These are phyloP conservation scores for Panicum hallii DNA, from an alignment of 202 grass and related monocot genomes.

Conservation along the genomic window DNA sequence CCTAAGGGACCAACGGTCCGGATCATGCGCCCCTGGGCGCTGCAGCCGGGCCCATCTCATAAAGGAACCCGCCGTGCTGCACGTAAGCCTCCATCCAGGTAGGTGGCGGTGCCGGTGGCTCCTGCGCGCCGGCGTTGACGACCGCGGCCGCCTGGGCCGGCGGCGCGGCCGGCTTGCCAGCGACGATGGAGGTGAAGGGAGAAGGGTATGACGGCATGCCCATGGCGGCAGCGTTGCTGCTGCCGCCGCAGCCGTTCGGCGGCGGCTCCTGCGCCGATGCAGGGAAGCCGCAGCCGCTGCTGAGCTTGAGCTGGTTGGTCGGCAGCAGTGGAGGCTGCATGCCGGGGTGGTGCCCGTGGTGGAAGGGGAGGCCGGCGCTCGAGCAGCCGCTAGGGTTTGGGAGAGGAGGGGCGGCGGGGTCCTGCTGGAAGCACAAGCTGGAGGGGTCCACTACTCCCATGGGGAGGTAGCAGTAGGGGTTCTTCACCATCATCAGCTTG, in stretches of 20 bases:
- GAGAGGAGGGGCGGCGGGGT: constrained; percentile 24
- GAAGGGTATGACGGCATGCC: constrained; percentile 36
- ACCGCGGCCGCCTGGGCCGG: constrained; percentile 35
- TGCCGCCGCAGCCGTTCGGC: background rate
- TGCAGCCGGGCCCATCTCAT: constrained; percentile 61
- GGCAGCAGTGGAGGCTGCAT: constrained; percentile 29
- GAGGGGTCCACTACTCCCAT: constrained; percentile 49
- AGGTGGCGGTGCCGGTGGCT: constrained; percentile 35
- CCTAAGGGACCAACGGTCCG: constrained; percentile 57
- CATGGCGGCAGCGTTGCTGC: background rate
- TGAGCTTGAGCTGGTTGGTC: constrained; percentile 33
- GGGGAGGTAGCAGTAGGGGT: constrained; percentile 52
- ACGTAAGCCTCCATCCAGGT: constrained; percentile 67
- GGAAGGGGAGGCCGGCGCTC: constrained; percentile 29
- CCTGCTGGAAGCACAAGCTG: constrained; percentile 51
- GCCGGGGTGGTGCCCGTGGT: constrained; percentile 41
- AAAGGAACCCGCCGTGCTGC: constrained; percentile 61
- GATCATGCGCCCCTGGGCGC: constrained; percentile 56
- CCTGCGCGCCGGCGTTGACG: constrained; percentile 59
- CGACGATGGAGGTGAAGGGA: constrained; percentile 43
- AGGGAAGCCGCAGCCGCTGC: constrained; percentile 17
- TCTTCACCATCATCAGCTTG: constrained; percentile 64
- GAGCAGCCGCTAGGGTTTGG: constrained; percentile 51
- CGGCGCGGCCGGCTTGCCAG: constrained; percentile 39
- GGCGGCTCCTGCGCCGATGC: constrained; percentile 18